phyloP scores from a whole-genome alignment of 176 grass and related monocot genomes.

The Musa schizocarpa region DNA sequence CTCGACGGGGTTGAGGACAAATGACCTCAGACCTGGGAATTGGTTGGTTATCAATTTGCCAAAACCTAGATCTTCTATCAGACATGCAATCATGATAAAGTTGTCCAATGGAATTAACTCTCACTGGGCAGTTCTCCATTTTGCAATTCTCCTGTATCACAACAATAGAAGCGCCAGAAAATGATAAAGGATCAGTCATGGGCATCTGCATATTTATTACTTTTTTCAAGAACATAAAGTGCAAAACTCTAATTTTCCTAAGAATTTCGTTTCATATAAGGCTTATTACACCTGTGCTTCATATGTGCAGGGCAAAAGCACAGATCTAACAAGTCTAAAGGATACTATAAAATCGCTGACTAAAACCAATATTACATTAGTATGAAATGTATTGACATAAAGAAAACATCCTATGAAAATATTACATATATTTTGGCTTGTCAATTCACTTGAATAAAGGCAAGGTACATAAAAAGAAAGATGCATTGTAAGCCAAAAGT shows the following conservation, averaged over 20 bases:
- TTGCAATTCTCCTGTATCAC: constrained; percentile 3
- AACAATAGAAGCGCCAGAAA: not conserved
- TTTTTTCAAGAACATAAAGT: no score
- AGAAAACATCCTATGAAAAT: no score
- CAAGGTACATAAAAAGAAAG: no score
- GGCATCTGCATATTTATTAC: not conserved
- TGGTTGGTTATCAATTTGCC: constrained; percentile 52
- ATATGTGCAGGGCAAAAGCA: no score
- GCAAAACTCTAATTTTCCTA: not conserved
- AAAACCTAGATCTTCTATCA: constrained; percentile 70
- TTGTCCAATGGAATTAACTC: constrained; percentile 30
- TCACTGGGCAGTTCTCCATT: constrained; percentile 45
- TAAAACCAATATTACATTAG: not conserved
- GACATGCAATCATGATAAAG: constrained; percentile 30
- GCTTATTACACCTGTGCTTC: not conserved
- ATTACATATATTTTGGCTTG: no score
- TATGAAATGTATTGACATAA: no score
- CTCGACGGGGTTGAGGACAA: constrained; percentile 56
- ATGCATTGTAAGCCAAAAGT: no score
- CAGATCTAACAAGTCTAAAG: no score
- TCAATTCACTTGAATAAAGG: no score
- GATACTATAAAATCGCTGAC: not conserved
- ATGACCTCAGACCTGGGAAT: constrained; percentile 38
- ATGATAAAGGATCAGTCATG: not conserved
- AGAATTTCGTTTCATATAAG: not conserved